Conservation (phyloP, 768 basidiomycete species). For the Xerocomellus amylosporus region DNA sequence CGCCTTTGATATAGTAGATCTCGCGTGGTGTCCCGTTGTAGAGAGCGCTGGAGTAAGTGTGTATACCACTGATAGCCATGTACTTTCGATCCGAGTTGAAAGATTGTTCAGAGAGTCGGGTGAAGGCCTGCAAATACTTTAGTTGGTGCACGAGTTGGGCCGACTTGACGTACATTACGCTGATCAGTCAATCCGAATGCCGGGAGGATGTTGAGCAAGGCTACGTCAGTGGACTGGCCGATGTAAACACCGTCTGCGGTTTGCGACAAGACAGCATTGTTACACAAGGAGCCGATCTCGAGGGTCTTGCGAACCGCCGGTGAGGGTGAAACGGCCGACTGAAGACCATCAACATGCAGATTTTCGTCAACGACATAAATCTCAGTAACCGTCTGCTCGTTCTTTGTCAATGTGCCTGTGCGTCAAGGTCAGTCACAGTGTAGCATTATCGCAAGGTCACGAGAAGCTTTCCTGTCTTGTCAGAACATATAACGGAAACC, state of each 20-base stretch:
- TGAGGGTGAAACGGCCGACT: conserved; percentile 48
- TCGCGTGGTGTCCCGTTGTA: conserved; percentile 49
- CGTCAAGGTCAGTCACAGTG: not conserved
- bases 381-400: conserved; percentile 93
- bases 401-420: conserved; percentile 85
- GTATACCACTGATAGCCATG: conserved; percentile 85
- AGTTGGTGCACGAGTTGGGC: not conserved
- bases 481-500: conserved; percentile 96
- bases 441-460: not conserved
- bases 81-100: conserved; percentile 94
- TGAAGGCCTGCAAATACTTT: conserved; percentile 50
- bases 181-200: conserved; percentile 67
- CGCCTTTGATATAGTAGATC: conserved; percentile 89
- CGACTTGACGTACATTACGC: conserved; percentile 52
- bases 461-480: conserved; percentile 76
- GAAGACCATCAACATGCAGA: conserved; percentile 53
- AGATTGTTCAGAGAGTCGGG: conserved; percentile 72
- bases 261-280: conserved; percentile 67
- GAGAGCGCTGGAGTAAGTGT: conserved; percentile 35
- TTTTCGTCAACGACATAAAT: conserved; percentile 85
- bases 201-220: conserved; percentile 75
- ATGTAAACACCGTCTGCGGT: conserved; percentile 72
- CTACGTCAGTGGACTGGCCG: conserved; percentile 93
- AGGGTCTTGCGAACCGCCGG: conserved; percentile 72
- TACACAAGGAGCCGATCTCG: conserved; percentile 85